Evolutionary conservation across 108 stramenopile species (phyloP).

Genomic region (Nitzschia sp.): DNA sequence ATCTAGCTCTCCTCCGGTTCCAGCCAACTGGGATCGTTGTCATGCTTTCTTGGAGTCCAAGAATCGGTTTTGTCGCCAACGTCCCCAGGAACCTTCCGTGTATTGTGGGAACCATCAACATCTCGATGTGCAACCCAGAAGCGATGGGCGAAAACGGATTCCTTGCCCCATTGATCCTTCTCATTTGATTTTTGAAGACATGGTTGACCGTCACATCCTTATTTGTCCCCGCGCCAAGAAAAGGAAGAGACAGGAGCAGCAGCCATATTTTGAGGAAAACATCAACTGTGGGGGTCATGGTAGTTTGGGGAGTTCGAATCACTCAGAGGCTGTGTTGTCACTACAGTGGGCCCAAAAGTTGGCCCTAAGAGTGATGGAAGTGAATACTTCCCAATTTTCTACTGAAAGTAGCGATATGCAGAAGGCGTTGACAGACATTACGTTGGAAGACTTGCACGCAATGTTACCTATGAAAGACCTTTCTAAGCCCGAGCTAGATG

Average conservation of each 20-base stretch:
- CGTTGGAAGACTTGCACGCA: conserved; percentile 54
- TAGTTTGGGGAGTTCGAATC: conserved; percentile 5
- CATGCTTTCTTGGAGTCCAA: conserved; percentile 60
- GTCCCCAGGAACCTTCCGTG: conserved; percentile 19
- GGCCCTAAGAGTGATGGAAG: conserved; percentile 54
- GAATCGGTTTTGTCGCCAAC: conserved; percentile 63
- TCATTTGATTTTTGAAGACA: conserved; percentile 69
- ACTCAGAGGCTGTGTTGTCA: not conserved
- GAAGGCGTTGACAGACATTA: conserved; percentile 2
- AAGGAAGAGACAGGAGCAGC: conserved; percentile 32
- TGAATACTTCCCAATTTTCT: conserved; percentile 54
- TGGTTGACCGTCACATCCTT: conserved; percentile 53
- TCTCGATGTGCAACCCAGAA: conserved; percentile 8
- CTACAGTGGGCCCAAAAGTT: conserved; percentile 48
- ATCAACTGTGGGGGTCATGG: conserved; percentile 77
- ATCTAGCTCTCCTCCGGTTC: conserved; percentile 5
- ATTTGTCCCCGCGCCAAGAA: conserved; percentile 67
- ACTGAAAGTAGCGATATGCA: not conserved
- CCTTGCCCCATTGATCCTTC: conserved; percentile 87
- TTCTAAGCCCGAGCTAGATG: conserved; percentile 47
- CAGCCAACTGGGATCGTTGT: conserved; percentile 72
- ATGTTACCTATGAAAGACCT: conserved; percentile 57
- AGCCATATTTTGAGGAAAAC: conserved; percentile 49
- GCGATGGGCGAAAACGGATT: conserved; percentile 56
- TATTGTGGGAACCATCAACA: conserved; percentile 55